phyloP scores from a whole-genome alignment of 148 eudicot species.

The Camellia sinensis region DNA sequence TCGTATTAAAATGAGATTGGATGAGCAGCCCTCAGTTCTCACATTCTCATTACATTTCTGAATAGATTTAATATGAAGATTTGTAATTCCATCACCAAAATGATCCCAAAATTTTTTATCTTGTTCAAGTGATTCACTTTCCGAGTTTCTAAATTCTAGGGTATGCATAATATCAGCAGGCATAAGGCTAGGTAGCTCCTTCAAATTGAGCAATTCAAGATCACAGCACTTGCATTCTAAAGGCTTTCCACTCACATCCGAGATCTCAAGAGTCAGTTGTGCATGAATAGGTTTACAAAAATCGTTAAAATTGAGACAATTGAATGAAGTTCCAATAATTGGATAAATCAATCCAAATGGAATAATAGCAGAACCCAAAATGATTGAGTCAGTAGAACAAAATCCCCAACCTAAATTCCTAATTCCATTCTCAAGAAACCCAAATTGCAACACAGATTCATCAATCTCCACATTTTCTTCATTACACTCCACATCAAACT shows the following conservation, averaged over 20 bases:
- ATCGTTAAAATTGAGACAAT: constrained; percentile 20
- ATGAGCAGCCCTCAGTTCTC: constrained; percentile 18
- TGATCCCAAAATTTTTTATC: constrained; percentile 20
- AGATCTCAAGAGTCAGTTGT: constrained; percentile 64
- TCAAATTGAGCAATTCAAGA: constrained; percentile 59
- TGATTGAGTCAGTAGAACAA: constrained; percentile 55
- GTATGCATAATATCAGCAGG: constrained; percentile 21
- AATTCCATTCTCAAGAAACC: constrained; percentile 36
- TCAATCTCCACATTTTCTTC: constrained; percentile 16
- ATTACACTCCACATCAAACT: constrained; percentile 20
- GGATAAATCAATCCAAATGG: constrained; percentile 80
- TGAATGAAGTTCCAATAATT: constrained; percentile 44
- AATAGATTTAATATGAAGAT: constrained; percentile 50
- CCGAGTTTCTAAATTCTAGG: constrained; percentile 26
- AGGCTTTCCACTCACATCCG: constrained; percentile 69
- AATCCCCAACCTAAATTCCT: constrained; percentile 73
- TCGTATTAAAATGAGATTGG: constrained; percentile 45
- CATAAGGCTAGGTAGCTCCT: constrained; percentile 17
- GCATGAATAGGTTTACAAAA: constrained; percentile 29
- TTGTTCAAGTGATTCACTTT: constrained; percentile 24
- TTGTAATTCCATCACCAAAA: constrained; percentile 37
- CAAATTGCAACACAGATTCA: constrained; percentile 23
- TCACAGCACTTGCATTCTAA: constrained; percentile 75
- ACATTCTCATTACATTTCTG: constrained; percentile 24
- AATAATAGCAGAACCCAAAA: constrained; percentile 72